Base-by-base conservation (phyloP, 2,329 filamentous ascomycete genomes). In the Claviceps sp. region DNA sequence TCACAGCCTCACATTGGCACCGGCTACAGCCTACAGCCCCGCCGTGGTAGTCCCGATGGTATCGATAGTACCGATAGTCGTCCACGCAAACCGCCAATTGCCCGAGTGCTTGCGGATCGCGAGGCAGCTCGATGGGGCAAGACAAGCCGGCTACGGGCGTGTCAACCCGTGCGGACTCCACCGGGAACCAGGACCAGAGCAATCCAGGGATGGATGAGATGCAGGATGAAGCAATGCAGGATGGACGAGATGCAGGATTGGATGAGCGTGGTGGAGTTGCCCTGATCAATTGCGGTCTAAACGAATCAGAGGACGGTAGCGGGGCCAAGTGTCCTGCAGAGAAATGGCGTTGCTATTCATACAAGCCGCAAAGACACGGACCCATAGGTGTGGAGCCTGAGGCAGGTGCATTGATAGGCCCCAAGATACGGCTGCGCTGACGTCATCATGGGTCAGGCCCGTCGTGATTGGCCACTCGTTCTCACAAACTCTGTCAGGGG, bases 361-460 rank as follows among this genome's bases (percentile, higher is more conserved):
- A 34, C 30, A 34, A 34, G 30, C 30, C 30, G 30, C 8, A 34
- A 34, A 34, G 30, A 10, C 30, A 44, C 43, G 54, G 42, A 17
- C 30, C 48, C 52, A 50, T 51, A 47, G 13, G 16, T 48, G 57
- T 55, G 64, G 62, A 58, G 56, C 59, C 61, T 24, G 5, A 16
- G 13, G 41, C 41, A 24, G 17, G 11, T 3, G 19, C 10, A 24
- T 22, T 43, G 41, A 43, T 24, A 43, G 24, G 41, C 59, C 57
- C 57, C 58, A 48, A 39, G 50, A 50, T 55, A 43, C 45, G 55
- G 55, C 48, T 17, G 43, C 26, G 56, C 67, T 65, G 62, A 67
- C 64, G 64, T 67, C 64, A 67, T 49, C 37, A 52, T 57, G 55
- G 60, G 41, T 50, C 54, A 49, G 48, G 37, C 52, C 37, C 50